Percentiles rank a stretch among this genome's conserved stretches.
Conservation (phyloP, 1,284 basidiomycete species). For the Hemileia vastatrix region DNA sequence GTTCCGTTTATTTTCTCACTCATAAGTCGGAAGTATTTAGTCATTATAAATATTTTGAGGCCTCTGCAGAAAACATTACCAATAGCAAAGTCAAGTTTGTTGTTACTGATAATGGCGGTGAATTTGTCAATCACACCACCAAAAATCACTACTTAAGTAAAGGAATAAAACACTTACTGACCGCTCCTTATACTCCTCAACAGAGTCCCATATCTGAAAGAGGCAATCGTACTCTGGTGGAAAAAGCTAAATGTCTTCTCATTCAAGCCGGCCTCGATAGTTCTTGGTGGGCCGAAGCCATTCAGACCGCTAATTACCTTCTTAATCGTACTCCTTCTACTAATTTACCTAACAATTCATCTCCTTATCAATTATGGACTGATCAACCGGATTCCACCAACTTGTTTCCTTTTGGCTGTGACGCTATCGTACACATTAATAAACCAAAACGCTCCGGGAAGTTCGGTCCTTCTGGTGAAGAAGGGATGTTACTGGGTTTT, state of each 20-base stretch:
- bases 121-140: background rate
- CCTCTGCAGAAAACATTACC: too few relatives aligned
- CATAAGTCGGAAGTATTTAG: background rate
- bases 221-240: background rate
- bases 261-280: background rate
- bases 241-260: background rate
- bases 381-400: background rate
- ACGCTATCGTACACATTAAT: background rate
- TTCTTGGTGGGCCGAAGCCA: background rate
- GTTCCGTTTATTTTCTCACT: background rate
- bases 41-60: too few relatives aligned
- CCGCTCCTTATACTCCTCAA: constrained; percentile 11
- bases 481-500: too few relatives aligned
- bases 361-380: background rate
- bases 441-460: too few relatives aligned
- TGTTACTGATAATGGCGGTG: constrained; percentile 9
- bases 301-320: background rate
- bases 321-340: background rate
- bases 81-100: too few relatives aligned
- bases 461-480: too few relatives aligned
- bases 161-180: background rate
- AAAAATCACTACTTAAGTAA: background rate
- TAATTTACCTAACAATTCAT: background rate
- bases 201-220: constrained; percentile 9
- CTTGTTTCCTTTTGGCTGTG: background rate